phyloP scores from a whole-genome alignment of 345 rosid genomes.

The Acer negundo region DNA sequence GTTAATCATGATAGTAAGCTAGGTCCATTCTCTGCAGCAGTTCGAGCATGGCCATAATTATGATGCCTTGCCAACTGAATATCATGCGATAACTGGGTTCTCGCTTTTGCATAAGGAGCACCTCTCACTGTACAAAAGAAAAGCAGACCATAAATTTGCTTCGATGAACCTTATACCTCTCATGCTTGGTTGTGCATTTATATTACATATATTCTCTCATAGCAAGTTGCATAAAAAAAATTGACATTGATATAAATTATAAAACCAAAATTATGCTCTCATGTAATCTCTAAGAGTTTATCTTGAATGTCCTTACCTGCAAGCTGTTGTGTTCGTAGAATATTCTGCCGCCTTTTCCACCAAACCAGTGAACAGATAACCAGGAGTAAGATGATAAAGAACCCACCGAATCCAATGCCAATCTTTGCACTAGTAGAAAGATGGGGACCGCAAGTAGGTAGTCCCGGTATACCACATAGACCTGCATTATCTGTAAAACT shows the following conservation, averaged over 20 bases:
- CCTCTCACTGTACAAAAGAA: slow-evolving; percentile 69
- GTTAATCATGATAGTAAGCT: slow-evolving; percentile 59
- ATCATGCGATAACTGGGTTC: slow-evolving; percentile 77
- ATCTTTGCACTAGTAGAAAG: slow-evolving; percentile 79
- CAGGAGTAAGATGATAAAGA: slow-evolving; percentile 53
- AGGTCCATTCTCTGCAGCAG: slow-evolving; percentile 85
- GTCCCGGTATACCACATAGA: slow-evolving; percentile 96
- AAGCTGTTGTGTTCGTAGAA: slow-evolving; percentile 79
- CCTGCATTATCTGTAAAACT: slow-evolving; percentile 96
- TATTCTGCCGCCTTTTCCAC: slow-evolving; percentile 93
- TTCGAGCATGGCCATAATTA: slow-evolving; percentile 62
- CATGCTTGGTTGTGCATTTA: not conserved
- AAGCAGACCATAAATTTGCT: slow-evolving; percentile 12
- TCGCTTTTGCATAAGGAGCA: slow-evolving; percentile 96
- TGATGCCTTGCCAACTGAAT: slow-evolving; percentile 81
- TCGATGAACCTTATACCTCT: not conserved
- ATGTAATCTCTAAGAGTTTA: not conserved
- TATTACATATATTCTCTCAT: not conserved
- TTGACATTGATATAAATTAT: not conserved
- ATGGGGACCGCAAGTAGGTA: slow-evolving; percentile 77
- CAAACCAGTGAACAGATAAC: slow-evolving; percentile 62
- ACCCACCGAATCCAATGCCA: slow-evolving; percentile 72
- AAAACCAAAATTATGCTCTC: not conserved
- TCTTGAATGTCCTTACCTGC: slow-evolving; percentile 55
- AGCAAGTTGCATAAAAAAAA: not conserved